Conservation (phyloP, 148 eudicot species). For the Rhododendron henanense region DNA sequence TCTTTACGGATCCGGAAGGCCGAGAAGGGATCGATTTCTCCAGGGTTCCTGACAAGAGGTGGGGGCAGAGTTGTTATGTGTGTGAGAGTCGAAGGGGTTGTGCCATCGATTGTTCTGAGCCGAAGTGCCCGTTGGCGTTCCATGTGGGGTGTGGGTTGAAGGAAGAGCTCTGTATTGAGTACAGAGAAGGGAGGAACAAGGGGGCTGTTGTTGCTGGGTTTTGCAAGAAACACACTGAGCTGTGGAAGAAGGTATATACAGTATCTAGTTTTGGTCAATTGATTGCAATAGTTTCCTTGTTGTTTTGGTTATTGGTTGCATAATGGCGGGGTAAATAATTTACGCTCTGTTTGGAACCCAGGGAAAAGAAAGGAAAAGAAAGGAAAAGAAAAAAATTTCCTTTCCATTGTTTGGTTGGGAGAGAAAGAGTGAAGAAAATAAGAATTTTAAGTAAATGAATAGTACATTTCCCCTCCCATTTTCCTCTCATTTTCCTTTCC, state of each 20-base stretch:
- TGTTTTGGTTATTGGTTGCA: neutral
- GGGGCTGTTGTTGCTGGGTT: conserved; percentile 85
- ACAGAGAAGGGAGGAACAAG: conserved; percentile 45
- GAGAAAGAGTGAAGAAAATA: too few relatives aligned
- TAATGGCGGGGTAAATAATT: too few relatives aligned
- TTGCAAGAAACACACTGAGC: conserved; percentile 66
- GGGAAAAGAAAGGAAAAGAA: too few relatives aligned
- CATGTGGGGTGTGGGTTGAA: conserved; percentile 88
- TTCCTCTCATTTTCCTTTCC: too few relatives aligned
- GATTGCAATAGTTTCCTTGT: neutral
- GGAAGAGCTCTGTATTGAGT: conserved; percentile 75
- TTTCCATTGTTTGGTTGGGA: too few relatives aligned
- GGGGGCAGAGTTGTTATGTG: conserved; percentile 52
- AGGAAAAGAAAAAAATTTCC: too few relatives aligned
- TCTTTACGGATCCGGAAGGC: conserved; percentile 67
- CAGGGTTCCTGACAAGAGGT: conserved; percentile 53
- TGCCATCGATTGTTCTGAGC: conserved; percentile 80
- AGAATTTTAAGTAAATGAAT: too few relatives aligned
- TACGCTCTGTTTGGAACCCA: too few relatives aligned
- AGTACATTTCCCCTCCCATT: too few relatives aligned
- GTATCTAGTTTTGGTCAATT: neutral
- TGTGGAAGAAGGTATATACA: conserved; percentile 65
- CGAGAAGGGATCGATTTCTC: conserved; percentile 72
- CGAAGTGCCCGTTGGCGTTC: conserved; percentile 54
- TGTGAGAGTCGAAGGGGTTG: conserved; percentile 58